phyloP scores from a whole-genome alignment of 345 rosid genomes.

The Aegle marmelos region DNA sequence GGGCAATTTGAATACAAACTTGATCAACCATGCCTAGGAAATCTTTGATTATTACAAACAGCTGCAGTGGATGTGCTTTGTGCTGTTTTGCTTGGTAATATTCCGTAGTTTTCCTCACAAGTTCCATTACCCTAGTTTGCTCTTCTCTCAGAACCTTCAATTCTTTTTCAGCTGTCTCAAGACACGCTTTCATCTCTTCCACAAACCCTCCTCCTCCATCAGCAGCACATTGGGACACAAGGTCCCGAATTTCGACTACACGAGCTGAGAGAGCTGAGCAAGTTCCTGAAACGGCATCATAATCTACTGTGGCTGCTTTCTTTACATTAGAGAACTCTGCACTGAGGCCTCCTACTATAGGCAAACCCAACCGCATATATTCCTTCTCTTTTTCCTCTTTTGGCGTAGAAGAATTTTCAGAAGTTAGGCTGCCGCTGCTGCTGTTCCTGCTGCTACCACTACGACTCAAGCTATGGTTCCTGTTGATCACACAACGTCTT shows the following conservation, averaged over 20 bases:
- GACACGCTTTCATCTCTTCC: slow-evolving; percentile 54
- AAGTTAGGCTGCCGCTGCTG: slow-evolving; percentile 11
- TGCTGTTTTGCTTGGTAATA: slow-evolving; percentile 62
- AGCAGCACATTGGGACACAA: slow-evolving; percentile 31
- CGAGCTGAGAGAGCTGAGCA: slow-evolving; percentile 45
- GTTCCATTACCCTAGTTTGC: slow-evolving; percentile 54
- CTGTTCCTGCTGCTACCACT: slow-evolving; percentile 32
- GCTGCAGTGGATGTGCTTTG: slow-evolving; percentile 48
- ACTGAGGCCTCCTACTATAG: slow-evolving; percentile 70
- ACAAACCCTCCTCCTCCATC: slow-evolving; percentile 41
- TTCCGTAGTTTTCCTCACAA: slow-evolving; percentile 68
- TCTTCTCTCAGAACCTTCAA: slow-evolving; percentile 40
- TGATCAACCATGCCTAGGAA: slow-evolving; percentile 80
- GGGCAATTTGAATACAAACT: slow-evolving; percentile 56
- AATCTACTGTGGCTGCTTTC: slow-evolving; percentile 77
- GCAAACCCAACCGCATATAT: slow-evolving; percentile 64
- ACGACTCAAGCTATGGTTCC: slow-evolving; percentile 42
- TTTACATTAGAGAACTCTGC: slow-evolving; percentile 68
- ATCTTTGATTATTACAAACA: slow-evolving; percentile 65
- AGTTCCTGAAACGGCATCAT: slow-evolving; percentile 38
- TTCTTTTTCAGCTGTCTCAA: slow-evolving; percentile 60
- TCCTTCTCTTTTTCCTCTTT: slow-evolving; percentile 65
- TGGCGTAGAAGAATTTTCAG: slow-evolving; percentile 16
- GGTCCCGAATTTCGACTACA: slow-evolving; percentile 37
- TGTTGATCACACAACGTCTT: slow-evolving; percentile 56